phyloP scores from a whole-genome alignment of 1,284 basidiomycete species.

The Microstroma glucosiphilum region DNA sequence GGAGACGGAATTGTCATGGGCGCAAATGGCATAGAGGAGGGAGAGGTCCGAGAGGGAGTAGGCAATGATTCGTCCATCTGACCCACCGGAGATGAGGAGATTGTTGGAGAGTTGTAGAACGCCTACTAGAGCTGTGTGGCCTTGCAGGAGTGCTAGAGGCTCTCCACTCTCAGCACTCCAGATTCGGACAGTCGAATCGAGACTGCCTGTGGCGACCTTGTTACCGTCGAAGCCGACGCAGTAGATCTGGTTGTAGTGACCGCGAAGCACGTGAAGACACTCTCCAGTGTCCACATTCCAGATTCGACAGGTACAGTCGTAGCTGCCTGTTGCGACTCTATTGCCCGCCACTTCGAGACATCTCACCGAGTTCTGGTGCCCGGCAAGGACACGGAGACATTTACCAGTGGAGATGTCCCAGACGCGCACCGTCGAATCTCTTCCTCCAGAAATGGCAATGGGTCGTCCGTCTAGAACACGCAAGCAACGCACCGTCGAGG shows the following conservation, averaged over 20 bases:
- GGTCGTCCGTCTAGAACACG: constrained; percentile 80
- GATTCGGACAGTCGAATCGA: constrained; percentile 53
- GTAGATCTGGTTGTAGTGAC: constrained; percentile 88
- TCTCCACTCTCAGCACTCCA: constrained; percentile 61
- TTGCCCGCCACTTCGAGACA: constrained; percentile 81
- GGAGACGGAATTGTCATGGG: constrained; percentile 83
- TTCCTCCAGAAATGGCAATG: constrained; percentile 79
- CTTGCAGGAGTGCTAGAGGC: constrained; percentile 79
- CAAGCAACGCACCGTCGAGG: constrained; percentile 84
- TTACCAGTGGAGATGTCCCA: constrained; percentile 84
- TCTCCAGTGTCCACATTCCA: constrained; percentile 53
- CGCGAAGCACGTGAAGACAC: constrained; percentile 76
- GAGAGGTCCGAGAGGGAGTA: constrained; percentile 60
- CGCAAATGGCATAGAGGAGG: constrained; percentile 30
- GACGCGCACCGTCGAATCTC: constrained; percentile 77
- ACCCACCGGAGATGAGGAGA: constrained; percentile 79
- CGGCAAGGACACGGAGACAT: constrained; percentile 65
- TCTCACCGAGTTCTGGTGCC: constrained; percentile 76
- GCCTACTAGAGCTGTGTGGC: constrained; percentile 88
- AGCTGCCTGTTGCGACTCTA: constrained; percentile 77
- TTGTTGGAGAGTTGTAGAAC: constrained; percentile 73
- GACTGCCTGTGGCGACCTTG: constrained; percentile 74
- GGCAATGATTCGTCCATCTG: constrained; percentile 86
- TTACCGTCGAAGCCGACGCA: constrained; percentile 85
- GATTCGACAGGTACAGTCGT: constrained; percentile 63